phyloP scores from a whole-genome alignment of 805 yeast species.

The Wickerhamiella parazyma region DNA sequence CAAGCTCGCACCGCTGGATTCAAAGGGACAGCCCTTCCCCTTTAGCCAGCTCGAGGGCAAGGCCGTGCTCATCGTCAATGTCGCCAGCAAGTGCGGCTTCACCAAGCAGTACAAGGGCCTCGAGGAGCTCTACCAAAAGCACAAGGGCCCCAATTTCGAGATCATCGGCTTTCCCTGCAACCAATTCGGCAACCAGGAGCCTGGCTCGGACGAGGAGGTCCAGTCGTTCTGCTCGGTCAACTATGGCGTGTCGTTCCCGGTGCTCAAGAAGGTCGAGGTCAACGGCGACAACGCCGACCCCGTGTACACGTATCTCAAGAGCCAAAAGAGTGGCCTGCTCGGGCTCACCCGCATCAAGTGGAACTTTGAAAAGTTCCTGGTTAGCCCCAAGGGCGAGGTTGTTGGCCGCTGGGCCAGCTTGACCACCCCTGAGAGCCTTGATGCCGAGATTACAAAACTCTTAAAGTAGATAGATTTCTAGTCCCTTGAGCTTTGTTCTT shows the following conservation, averaged over 20 bases:
- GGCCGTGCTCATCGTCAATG: conserved; percentile 72
- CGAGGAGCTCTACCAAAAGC: conserved; percentile 53
- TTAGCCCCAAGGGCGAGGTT: conserved; percentile 45
- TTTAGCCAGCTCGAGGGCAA: conserved; percentile 57
- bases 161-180: conserved; percentile 84
- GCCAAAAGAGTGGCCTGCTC: conserved; percentile 40
- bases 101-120: conserved; percentile 66
- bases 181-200: conserved; percentile 81
- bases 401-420: conserved; percentile 50
- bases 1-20: conserved; percentile 51
- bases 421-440: conserved; percentile 51
- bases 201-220: conserved; percentile 50
- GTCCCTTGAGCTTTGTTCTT: too few species aligned
- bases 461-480: background rate
- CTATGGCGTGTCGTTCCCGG: conserved; percentile 86
- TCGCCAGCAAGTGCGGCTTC: conserved; percentile 74
- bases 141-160: conserved; percentile 46
- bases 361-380: conserved; percentile 67
- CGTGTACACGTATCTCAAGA: conserved; percentile 65
- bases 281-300: conserved; percentile 75
- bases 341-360: conserved; percentile 66
- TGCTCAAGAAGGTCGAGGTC: conserved; percentile 75
- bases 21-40: conserved; percentile 43
- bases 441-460: conserved; percentile 36
- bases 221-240: conserved; percentile 59